Percentiles rank a stretch among this genome's conserved stretches.
Conservation (phyloP, 345 rosid genomes). For the Carallia pectinifolia region DNA sequence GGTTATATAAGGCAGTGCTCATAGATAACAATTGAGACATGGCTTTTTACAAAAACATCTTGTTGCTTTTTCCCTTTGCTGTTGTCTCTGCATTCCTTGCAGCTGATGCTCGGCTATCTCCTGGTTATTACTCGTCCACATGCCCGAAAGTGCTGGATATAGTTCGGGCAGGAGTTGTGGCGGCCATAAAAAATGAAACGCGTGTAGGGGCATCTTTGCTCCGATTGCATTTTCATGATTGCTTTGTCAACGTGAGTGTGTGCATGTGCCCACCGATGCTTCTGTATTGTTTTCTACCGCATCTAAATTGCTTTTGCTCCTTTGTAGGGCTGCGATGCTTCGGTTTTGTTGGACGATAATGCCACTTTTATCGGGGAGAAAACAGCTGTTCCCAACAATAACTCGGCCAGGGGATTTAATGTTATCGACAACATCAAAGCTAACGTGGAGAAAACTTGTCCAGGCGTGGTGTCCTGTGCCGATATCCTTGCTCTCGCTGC, state of each 20-base stretch:
- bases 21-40: background rate
- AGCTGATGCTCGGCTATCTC: constrained; percentile 26
- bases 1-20: too few relatives aligned
- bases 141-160: constrained; percentile 37
- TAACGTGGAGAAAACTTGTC: constrained; percentile 24
- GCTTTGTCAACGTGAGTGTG: constrained; percentile 45
- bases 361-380: background rate
- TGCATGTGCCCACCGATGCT: too few relatives aligned
- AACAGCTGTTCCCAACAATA: background rate
- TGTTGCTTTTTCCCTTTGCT: background rate
- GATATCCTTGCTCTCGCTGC: constrained; percentile 30
- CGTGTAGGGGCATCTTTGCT: constrained; percentile 43
- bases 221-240: constrained; percentile 46
- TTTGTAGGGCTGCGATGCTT: background rate
- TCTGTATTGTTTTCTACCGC: background rate
- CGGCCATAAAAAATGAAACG: constrained; percentile 25
- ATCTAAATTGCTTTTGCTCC: background rate
- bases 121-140: constrained; percentile 20
- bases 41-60: background rate
- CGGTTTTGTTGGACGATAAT: background rate
- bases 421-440: constrained; percentile 21
- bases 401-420: constrained; percentile 18
- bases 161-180: constrained; percentile 20
- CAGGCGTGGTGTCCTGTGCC: constrained; percentile 26
- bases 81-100: background rate